Percentiles rank a stretch among this genome's conserved stretches.
Evolutionary conservation across 106 monocot genomes (phyloP).

Genomic region (Dioscorea dumetorum): DNA sequence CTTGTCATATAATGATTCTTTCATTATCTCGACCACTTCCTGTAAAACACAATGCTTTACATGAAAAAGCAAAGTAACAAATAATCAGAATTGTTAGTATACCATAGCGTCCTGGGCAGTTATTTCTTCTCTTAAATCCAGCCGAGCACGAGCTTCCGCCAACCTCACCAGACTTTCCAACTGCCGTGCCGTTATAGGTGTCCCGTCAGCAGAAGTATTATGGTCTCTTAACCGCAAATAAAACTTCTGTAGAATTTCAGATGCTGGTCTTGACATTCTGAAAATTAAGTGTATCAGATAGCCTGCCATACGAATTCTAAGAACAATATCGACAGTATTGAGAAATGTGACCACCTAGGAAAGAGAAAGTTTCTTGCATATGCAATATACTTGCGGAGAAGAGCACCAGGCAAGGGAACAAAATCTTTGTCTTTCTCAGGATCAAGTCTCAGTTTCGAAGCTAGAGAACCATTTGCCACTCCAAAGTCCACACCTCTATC

Average conservation of each 20-base stretch:
- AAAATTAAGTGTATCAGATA: conserved; percentile 1
- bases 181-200: conserved; percentile 95
- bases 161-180: conserved; percentile 92
- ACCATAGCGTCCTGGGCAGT: conserved; percentile 90
- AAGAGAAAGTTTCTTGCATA: conserved; percentile 82
- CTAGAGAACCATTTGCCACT: conserved; percentile 34
- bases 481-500: conserved; percentile 24
- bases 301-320: neutral
- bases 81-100: too few relatives aligned
- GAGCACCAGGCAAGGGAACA: conserved; percentile 68
- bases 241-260: conserved; percentile 80
- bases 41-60: conserved; percentile 21
- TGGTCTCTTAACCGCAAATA: conserved; percentile 83
- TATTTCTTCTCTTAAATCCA: conserved; percentile 94
- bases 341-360: conserved; percentile 47
- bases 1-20: conserved; percentile 94
- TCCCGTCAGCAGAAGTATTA: conserved; percentile 83
- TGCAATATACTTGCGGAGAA: conserved; percentile 93
- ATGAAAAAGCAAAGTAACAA: neutral
- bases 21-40: conserved; percentile 99
- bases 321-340: neutral
- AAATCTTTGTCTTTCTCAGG: conserved; percentile 78
- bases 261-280: conserved; percentile 86
- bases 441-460: conserved; percentile 66
- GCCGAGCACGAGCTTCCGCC: conserved; percentile 94